These are phyloP conservation scores for Parastagonospora nodorum DNA, from an alignment of 2,329 filamentous ascomycete species.

Conservation along the genomic window DNA sequence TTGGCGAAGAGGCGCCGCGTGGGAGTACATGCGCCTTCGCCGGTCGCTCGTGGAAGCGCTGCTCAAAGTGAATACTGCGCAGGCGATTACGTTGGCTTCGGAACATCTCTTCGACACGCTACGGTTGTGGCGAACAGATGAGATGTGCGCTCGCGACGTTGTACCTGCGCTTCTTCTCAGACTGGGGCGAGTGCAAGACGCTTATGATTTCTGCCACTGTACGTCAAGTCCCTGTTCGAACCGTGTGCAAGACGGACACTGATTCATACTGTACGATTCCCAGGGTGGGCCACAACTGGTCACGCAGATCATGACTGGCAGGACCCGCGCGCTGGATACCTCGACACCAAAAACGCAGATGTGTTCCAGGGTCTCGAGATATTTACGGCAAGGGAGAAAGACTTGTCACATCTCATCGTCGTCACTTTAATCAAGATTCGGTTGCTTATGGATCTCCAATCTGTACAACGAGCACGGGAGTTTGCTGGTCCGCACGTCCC, in stretches of 20 bases:
- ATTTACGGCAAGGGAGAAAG: constrained; percentile 4
- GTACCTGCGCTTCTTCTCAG: constrained; percentile 53
- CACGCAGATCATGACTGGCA: constrained; percentile 44
- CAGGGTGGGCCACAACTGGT: constrained; percentile 46
- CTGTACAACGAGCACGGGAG: constrained; percentile 18
- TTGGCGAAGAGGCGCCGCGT: neutral
- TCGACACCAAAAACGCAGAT: constrained; percentile 50
- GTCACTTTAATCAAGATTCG: constrained; percentile 46
- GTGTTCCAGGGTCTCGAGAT: constrained; percentile 46
- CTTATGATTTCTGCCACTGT: constrained; percentile 56
- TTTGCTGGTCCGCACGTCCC: constrained; percentile 26
- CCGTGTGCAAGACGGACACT: too few relatives aligned
- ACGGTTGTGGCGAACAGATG: constrained; percentile 51
- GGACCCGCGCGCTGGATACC: constrained; percentile 40
- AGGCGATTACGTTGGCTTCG: constrained; percentile 44
- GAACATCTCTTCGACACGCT: constrained; percentile 49
- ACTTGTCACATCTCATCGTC: constrained; percentile 20
- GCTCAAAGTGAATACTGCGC: constrained; percentile 42
- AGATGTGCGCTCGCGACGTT: constrained; percentile 50
- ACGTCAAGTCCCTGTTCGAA: too few relatives aligned
- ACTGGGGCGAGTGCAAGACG: constrained; percentile 56
- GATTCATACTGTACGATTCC: too few relatives aligned
- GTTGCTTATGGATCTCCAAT: constrained; percentile 40
- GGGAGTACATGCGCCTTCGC: neutral
- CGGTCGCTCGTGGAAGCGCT: constrained; percentile 15